phyloP scores from a whole-genome alignment of 2,329 filamentous ascomycete genomes.

The Xylaria sp. region DNA sequence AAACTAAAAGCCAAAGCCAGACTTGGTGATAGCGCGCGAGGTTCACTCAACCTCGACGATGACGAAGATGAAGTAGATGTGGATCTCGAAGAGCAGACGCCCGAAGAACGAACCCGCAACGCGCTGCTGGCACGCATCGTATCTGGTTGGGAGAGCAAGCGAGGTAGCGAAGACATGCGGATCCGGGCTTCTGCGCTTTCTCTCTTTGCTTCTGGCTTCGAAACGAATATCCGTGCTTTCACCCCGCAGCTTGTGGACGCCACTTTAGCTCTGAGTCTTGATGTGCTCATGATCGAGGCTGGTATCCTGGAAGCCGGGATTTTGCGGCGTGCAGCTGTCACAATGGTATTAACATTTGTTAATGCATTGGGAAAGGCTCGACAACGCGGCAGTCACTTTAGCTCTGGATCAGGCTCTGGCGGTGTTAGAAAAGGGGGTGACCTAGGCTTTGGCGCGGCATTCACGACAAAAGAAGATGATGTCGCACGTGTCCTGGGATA shows the following conservation, averaged over 20 bases:
- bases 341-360: constrained; percentile 71
- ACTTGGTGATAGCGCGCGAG: constrained; percentile 1
- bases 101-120: constrained; percentile 56
- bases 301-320: constrained; percentile 70
- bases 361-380: constrained; percentile 66
- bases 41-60: constrained; percentile 1
- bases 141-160: constrained; percentile 73
- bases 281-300: constrained; percentile 71
- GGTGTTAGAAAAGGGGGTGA: constrained; percentile 56
- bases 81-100: constrained; percentile 49
- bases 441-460: constrained; percentile 64
- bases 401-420: not conserved
- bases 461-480: constrained; percentile 63
- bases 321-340: constrained; percentile 72
- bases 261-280: constrained; percentile 71
- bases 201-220: constrained; percentile 69
- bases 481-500: constrained; percentile 72
- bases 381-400: constrained; percentile 35
- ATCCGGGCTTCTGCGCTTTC: constrained; percentile 76
- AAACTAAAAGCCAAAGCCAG: constrained; percentile 42
- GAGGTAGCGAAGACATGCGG: constrained; percentile 74
- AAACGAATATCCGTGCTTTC: constrained; percentile 69
- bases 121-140: constrained; percentile 69
- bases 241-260: constrained; percentile 63
- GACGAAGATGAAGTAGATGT: constrained; percentile 33